Evolutionary conservation across 2,329 filamentous ascomycete genomes (phyloP).

Genomic region (Fusarium paranaense): DNA sequence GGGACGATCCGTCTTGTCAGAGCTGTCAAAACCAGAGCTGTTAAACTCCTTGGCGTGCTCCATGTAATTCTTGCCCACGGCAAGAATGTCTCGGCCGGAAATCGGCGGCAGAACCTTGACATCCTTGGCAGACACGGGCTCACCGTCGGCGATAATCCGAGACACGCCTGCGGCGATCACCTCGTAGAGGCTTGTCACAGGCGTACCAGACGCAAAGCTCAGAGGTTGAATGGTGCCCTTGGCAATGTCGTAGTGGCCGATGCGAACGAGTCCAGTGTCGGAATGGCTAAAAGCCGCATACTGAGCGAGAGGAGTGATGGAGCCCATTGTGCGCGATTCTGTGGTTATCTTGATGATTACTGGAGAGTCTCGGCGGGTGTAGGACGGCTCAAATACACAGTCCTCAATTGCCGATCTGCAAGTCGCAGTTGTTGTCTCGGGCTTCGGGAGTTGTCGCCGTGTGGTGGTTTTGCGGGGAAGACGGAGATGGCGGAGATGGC

Average conservation of each 20-base stretch:
- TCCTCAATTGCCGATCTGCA: neutral
- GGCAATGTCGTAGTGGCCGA: constrained; percentile 22
- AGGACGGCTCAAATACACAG: neutral
- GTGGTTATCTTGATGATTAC: neutral
- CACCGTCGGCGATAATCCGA: constrained; percentile 49
- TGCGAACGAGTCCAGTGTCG: constrained; percentile 14
- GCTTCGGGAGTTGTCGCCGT: neutral
- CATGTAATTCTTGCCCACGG: constrained; percentile 68
- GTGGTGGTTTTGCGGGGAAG: neutral
- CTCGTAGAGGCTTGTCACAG: constrained; percentile 60
- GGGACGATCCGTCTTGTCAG: constrained; percentile 64
- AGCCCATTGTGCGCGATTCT: neutral
- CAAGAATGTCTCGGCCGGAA: constrained; percentile 62
- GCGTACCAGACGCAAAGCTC: constrained; percentile 59
- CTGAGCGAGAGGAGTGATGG: constrained; percentile 12
- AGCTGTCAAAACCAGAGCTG: constrained; percentile 63
- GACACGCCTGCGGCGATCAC: constrained; percentile 60
- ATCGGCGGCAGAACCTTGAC: constrained; percentile 61
- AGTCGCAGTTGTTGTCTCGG: neutral
- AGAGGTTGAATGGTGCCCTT: constrained; percentile 53
- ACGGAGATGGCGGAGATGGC: constrained; percentile 8
- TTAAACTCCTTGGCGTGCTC: constrained; percentile 70
- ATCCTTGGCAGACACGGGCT: constrained; percentile 40
- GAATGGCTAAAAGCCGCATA: constrained; percentile 26
- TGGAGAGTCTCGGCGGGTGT: neutral